These are phyloP conservation scores for Musa schizocarpa DNA, from an alignment of 176 grass and related monocot species.

Conservation along the genomic window DNA sequence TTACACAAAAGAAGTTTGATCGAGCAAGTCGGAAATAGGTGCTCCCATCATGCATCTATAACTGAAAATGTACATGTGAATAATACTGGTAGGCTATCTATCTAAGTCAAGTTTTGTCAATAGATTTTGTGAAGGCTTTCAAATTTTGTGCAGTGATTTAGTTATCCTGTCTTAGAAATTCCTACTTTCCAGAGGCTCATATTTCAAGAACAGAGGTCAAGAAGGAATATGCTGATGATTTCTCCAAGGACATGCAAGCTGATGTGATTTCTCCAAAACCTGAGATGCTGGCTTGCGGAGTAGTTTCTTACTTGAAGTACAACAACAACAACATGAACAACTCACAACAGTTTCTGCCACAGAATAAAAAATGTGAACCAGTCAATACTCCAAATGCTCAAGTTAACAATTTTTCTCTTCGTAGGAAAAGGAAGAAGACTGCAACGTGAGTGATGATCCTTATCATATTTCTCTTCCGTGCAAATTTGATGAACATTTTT, in stretches of 20 bases:
- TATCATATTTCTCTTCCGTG: conserved; percentile 17
- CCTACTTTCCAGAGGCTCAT: conserved; percentile 10
- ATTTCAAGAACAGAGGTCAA: conserved; percentile 1
- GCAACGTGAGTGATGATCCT: conserved; percentile 49
- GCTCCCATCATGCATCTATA: not conserved
- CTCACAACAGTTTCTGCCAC: not conserved
- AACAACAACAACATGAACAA: not conserved
- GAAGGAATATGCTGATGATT: not conserved
- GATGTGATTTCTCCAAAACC: conserved; percentile 1
- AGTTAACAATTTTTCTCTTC: conserved; percentile 23
- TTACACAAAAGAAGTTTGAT: too few relatives aligned
- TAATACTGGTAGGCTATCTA: conserved; percentile 17
- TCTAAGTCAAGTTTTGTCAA: not conserved
- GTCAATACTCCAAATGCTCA: not conserved
- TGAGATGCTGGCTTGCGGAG: not conserved
- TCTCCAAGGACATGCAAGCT: not conserved
- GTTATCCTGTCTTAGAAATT: conserved; percentile 7
- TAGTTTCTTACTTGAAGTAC: not conserved
- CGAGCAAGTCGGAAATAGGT: too few relatives aligned
- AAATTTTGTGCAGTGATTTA: conserved; percentile 19
- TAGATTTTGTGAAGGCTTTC: conserved; percentile 14
- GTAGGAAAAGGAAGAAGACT: conserved; percentile 60
- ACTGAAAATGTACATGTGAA: conserved; percentile 4
- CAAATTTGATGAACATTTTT: not conserved
- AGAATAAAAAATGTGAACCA: not conserved